Base-by-base conservation (phyloP, 1,284 basidiomycete genomes). In the Schizophyllum commune region DNA sequence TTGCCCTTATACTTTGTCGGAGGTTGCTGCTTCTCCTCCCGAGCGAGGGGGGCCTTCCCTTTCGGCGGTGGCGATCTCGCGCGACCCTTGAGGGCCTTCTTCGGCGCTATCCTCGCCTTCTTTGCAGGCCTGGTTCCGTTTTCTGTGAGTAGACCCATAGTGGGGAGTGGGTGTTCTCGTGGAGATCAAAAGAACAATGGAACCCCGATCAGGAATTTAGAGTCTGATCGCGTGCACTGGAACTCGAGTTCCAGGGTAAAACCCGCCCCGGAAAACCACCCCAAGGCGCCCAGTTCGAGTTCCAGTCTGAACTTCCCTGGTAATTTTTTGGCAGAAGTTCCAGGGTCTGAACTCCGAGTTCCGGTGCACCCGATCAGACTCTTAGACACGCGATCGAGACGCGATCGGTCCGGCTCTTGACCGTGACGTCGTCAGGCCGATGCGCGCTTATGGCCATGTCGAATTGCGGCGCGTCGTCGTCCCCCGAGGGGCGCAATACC, bases 1-100 rank as follows among this genome's bases (percentile, higher is more conserved):
- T 75, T 76, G 54, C 67, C 68, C 67, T 73, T 74, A 1, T 63
- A 52, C 61, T 63, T 71, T 9, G 65, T 21, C 55, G 58, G 33
- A 58, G 39, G 51, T 32, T 54, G 39, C 39, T 20, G 60, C 17
- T 58, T 66, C 65, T 58, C 62, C 62, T 58, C 65, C 56, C 5
- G 67, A 64, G 21, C 63, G 63, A 34, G 68, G 65, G 22, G 65
- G 67, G 39, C 65, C 64, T 59, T 70, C 68, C 56, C 63, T 61
- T 32, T 67, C 66, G 27, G 58, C 27, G 3, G 65, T 32, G 33
- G 61, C 60, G 47, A 67, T 57, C 56, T 57, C 57, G 47, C 64
- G 53, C 13, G 64, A 60, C 13, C 17, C 39, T 47, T 47, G 4
- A 8, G 2, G 2, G 4, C 39, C 39, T 47, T 47, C 17, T 56